Conservation (phyloP, 805 yeast species). For the Lipomyces starkeyi region DNA sequence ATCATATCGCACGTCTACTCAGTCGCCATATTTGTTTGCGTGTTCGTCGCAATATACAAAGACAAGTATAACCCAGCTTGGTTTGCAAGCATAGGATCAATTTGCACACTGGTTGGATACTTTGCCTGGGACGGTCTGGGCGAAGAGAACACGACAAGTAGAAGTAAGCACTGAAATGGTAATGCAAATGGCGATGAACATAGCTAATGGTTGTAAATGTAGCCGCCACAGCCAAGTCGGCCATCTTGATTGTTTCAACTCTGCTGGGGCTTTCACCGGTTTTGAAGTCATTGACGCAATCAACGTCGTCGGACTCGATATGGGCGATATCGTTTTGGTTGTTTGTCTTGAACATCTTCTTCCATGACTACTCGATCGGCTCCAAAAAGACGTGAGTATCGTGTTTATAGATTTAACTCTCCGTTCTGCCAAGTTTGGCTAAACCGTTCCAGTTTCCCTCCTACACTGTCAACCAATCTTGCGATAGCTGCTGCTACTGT, state of each 20-base stretch:
- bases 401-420: neutral
- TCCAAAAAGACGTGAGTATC: slow-evolving; percentile 21
- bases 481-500: slow-evolving; percentile 87
- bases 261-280: slow-evolving; percentile 86
- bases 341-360: slow-evolving; percentile 66
- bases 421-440: neutral
- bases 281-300: slow-evolving; percentile 80
- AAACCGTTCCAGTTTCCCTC: slow-evolving; percentile 35
- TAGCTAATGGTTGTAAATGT: neutral
- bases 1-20: slow-evolving; percentile 70
- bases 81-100: slow-evolving; percentile 43
- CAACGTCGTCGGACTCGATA: slow-evolving; percentile 91
- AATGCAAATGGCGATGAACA: neutral
- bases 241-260: slow-evolving; percentile 69
- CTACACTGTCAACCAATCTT: slow-evolving; percentile 78
- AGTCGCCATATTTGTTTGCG: slow-evolving; percentile 65
- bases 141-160: slow-evolving; percentile 17
- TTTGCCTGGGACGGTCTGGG: slow-evolving; percentile 39
- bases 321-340: slow-evolving; percentile 91
- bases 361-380: slow-evolving; percentile 70
- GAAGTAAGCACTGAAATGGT: slow-evolving; percentile 2
- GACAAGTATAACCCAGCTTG: slow-evolving; percentile 43
- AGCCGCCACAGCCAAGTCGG: slow-evolving; percentile 56
- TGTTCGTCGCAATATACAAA: slow-evolving; percentile 63
- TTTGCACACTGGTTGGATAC: slow-evolving; percentile 43